Conservation (phyloP, 805 yeast genomes). For the Allodekkera sacchari region DNA sequence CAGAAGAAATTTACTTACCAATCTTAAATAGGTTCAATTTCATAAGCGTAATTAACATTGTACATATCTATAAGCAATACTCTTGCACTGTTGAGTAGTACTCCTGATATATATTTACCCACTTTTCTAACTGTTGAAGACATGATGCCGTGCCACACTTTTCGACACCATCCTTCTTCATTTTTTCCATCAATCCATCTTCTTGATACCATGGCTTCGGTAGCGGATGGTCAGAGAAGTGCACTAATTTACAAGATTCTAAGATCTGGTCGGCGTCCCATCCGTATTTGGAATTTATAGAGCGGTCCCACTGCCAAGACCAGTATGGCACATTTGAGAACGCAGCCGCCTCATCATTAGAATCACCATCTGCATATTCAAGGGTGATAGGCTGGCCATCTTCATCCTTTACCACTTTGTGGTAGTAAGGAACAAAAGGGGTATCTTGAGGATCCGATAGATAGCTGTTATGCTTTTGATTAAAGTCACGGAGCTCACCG, state of each 20-base stretch:
- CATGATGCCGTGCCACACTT: constrained; percentile 17
- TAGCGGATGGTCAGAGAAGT: constrained; percentile 59
- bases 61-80: constrained; percentile 1
- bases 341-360: constrained; percentile 1
- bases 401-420: constrained; percentile 8
- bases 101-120: constrained; percentile 10
- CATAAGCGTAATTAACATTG: constrained; percentile 10
- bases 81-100: constrained; percentile 5
- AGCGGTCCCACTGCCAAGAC: constrained; percentile 3
- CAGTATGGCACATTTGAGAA: constrained; percentile 3
- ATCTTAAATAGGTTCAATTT: background rate
- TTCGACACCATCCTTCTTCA: constrained; percentile 12
- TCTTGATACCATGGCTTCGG: constrained; percentile 54
- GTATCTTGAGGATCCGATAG: constrained; percentile 36
- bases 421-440: constrained; percentile 13
- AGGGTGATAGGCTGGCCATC: constrained; percentile 3
- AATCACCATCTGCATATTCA: constrained; percentile 4
- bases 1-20: constrained; percentile 12
- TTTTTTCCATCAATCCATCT: constrained; percentile 8
- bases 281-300: constrained; percentile 13
- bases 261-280: constrained; percentile 28
- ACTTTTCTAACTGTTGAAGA: constrained; percentile 7
- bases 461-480: constrained; percentile 30
- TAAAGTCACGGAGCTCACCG: constrained; percentile 34
- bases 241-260: constrained; percentile 35